A percentile compares a stretch with the other conserved stretches of the same genome.
Conservation (phyloP, 805 yeast genomes). For the Isabelozyma heimii region DNA sequence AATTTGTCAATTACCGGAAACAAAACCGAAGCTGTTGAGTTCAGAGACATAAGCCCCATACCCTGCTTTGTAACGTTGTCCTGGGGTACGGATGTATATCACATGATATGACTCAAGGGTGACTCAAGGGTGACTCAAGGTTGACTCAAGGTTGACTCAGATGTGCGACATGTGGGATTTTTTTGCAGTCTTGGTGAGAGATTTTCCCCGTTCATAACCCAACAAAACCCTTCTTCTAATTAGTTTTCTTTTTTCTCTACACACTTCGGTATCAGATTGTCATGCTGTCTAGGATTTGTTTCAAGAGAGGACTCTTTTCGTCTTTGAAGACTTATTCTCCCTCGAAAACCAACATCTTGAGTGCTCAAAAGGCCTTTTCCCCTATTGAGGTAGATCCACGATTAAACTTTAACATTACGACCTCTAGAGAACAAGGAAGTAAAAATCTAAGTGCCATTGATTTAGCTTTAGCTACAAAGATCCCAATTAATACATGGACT, state of each 20-base stretch:
- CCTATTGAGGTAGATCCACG: conserved; percentile 11
- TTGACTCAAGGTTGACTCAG: neutral
- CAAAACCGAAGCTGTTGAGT: no score
- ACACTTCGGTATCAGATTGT: no score
- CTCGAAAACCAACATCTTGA: neutral
- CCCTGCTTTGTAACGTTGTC: no score
- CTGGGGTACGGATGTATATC: no score
- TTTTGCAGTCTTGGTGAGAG: neutral
- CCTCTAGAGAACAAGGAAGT: conserved; percentile 61
- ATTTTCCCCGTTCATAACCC: neutral
- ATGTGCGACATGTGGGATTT: neutral
- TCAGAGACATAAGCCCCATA: no score
- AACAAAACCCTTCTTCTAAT: neutral
- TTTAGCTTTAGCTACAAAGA: conserved; percentile 8
- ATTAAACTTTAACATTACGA: conserved; percentile 26
- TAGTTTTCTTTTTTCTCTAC: no score
- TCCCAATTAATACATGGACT: conserved; percentile 50
- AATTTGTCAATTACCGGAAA: no score
- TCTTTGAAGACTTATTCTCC: neutral
- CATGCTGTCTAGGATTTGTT: neutral
- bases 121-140: neutral
- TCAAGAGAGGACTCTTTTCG: neutral
- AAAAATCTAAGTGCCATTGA: conserved; percentile 20
- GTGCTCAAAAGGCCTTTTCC: conserved; percentile 3
- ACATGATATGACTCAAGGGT: neutral